Percentiles rank a stretch among this genome's conserved stretches.
phyloP scores from a whole-genome alignment of 441 rosid species.

The Biscutella auriculata region DNA sequence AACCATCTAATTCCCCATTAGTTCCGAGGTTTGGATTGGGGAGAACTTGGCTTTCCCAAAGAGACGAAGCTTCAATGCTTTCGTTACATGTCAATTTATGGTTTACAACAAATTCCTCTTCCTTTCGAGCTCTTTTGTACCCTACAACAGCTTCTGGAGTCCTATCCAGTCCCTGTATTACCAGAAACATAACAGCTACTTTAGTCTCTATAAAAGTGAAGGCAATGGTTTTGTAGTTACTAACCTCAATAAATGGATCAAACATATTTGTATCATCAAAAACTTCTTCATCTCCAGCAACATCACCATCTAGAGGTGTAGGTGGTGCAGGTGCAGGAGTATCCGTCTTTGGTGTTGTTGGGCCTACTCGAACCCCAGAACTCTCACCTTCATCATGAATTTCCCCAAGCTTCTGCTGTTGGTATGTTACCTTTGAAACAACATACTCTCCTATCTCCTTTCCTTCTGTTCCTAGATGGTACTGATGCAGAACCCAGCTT shows the following conservation, averaged over 20 bases:
- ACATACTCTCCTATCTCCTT: conserved; percentile 72
- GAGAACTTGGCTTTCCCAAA: conserved; percentile 18
- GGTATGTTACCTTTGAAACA: conserved; percentile 63
- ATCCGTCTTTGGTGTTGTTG: conserved; percentile 52
- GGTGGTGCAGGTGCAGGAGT: conserved; percentile 39
- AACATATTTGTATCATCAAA: conserved; percentile 22
- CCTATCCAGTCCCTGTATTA: conserved; percentile 27
- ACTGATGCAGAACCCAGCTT: conserved; percentile 87
- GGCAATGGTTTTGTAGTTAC: not conserved
- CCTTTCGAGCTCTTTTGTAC: conserved; percentile 61
- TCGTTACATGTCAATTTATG: conserved; percentile 43
- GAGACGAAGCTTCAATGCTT: conserved; percentile 27
- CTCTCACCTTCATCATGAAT: conserved; percentile 27
- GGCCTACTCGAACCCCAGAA: conserved; percentile 31
- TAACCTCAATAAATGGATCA: conserved; percentile 19
- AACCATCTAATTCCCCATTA: conserved; percentile 20
- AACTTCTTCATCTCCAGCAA: conserved; percentile 27
- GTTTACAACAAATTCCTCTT: conserved; percentile 28
- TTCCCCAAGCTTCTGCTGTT: conserved; percentile 42
- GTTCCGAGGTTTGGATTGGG: conserved; percentile 8
- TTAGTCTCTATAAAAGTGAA: not conserved
- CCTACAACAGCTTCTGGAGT: conserved; percentile 21
- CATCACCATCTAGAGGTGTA: conserved; percentile 22
- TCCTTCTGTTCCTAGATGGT: conserved; percentile 72
- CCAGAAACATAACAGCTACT: not conserved